Base-by-base conservation (phyloP, 305 asterid species). In the Solanum aculeatissimum region DNA sequence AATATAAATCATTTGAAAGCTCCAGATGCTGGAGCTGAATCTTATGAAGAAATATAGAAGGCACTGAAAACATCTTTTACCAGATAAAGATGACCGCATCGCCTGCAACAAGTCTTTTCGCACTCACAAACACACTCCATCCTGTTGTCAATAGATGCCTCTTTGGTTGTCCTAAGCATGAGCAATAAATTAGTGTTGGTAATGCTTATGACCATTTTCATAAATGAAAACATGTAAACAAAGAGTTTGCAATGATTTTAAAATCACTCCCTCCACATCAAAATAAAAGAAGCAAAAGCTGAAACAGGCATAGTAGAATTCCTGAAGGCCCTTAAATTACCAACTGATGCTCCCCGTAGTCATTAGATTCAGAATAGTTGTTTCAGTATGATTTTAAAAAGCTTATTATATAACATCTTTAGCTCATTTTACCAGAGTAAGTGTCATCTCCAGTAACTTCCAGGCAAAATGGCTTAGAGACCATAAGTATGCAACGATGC, bases 131-230 rank as follows among this genome's bases (percentile, higher is more conserved):
- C 85, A 95, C 98, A 83, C 98, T 95, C 98, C 98, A 95, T 83
- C 98, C 99, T 18, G 99, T 95, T 69, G 98, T 96, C 83, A 96
- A 95, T 86, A 96, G 98, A 92, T 95, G 99, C 89, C 99, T 92
- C 90, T 95, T 95, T 40, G 99, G 99, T 93, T 96, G 99, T 81
- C 99, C 99, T 96, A 95, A 82, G 89, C 58, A 75, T 43, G 49
- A 75, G 25, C 8, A 71, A 12, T 38, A 42, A 70, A 54, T 78
- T 78, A 79, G 35, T 54, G 83, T 14, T n/a, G 51, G 83, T 79
- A 79, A 54, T 54, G 83, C 19, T 79, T 32, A 13, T n/a, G 32
- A n/a, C 83, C 21, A 79, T 53, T 77, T 78, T 78, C 49, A 78
- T 53, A 78, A 78, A 54, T 53, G 12, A 77, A 27, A 79, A 54